A percentile compares a stretch with the other conserved stretches of the same genome.
Evolutionary conservation across 495 filamentous ascomycete genomes (phyloP).

Genomic region (Tuber microsphaerosporum): DNA sequence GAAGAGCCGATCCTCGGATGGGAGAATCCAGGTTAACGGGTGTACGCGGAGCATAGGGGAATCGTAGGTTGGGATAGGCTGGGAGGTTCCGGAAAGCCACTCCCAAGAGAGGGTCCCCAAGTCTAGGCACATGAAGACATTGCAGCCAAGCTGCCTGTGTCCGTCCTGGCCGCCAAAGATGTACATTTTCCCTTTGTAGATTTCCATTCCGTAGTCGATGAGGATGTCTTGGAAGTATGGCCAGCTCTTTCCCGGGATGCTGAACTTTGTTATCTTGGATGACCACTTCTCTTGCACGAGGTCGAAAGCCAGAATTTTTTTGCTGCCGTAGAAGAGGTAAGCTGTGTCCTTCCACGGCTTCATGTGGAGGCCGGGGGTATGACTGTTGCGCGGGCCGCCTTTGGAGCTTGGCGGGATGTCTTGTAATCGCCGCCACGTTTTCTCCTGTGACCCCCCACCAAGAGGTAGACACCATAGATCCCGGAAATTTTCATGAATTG

Average conservation of each 20-base stretch:
- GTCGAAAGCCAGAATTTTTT: constrained; percentile 23
- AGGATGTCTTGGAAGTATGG: constrained; percentile 20
- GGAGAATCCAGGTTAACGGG: constrained; percentile 25
- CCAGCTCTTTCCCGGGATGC: constrained; percentile 18
- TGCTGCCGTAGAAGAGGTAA: constrained; percentile 29
- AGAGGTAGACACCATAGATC: constrained; percentile 32
- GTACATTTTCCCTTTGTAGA: constrained; percentile 29
- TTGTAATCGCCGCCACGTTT: constrained; percentile 26
- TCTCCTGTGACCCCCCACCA: neutral
- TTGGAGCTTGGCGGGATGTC: constrained; percentile 21
- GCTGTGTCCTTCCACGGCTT: constrained; percentile 26
- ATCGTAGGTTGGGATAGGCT: constrained; percentile 23
- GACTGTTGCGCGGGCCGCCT: constrained; percentile 24
- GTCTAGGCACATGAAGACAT: constrained; percentile 30
- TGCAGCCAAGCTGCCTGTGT: constrained; percentile 30
- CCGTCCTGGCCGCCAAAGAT: constrained; percentile 33
- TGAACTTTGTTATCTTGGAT: constrained; percentile 13
- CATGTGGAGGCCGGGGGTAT: constrained; percentile 28
- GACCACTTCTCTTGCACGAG: constrained; percentile 22
- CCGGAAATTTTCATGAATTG: constrained; percentile 21
- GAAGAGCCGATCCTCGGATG: constrained; percentile 22
- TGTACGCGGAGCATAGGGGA: constrained; percentile 32
- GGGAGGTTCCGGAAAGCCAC: constrained; percentile 27
- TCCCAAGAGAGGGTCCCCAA: constrained; percentile 24
- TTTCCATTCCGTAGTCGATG: constrained; percentile 29